Evolutionary conservation across 1,284 basidiomycete genomes (phyloP).

Genomic region (Irpex lacteus): DNA sequence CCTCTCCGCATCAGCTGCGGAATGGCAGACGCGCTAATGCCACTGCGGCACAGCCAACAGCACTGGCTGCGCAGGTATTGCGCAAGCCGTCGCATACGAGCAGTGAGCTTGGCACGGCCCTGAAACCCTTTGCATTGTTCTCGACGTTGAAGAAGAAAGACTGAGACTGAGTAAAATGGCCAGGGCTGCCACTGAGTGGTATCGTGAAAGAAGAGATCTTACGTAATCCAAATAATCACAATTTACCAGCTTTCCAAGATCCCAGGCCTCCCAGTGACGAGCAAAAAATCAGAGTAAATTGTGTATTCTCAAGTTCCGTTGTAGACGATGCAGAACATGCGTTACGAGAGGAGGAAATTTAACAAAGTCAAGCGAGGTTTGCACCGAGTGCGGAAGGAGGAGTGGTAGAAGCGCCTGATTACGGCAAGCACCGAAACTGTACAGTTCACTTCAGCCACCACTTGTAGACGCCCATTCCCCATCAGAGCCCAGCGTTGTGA

Average conservation of each 20-base stretch:
- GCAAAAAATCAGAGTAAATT: too few relatives aligned
- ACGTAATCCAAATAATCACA: too few relatives aligned
- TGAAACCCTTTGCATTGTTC: neutral
- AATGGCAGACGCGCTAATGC: neutral
- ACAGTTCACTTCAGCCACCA: constrained; percentile 12
- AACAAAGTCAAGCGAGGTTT: too few relatives aligned
- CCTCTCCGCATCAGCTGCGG: neutral
- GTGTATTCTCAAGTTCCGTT: too few relatives aligned
- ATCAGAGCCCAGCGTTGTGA: constrained; percentile 2
- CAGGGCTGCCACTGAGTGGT: too few relatives aligned
- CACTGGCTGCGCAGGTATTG: neutral
- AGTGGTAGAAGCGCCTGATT: neutral
- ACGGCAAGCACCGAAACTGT: constrained; percentile 12
- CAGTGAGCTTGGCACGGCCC: neutral
- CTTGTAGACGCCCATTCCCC: constrained; percentile 8
- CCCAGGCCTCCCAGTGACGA: too few relatives aligned
- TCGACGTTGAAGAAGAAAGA: neutral
- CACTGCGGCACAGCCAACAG: constrained; percentile 4
- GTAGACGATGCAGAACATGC: too few relatives aligned
- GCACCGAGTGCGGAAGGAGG: neutral
- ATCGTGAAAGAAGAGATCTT: too few relatives aligned
- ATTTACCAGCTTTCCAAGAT: too few relatives aligned
- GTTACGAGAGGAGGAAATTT: too few relatives aligned
- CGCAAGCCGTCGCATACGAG: neutral
- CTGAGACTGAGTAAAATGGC: too few relatives aligned